Base-by-base conservation (phyloP, 73 alveolate species). In the Paramecium sexaurelia region DNA sequence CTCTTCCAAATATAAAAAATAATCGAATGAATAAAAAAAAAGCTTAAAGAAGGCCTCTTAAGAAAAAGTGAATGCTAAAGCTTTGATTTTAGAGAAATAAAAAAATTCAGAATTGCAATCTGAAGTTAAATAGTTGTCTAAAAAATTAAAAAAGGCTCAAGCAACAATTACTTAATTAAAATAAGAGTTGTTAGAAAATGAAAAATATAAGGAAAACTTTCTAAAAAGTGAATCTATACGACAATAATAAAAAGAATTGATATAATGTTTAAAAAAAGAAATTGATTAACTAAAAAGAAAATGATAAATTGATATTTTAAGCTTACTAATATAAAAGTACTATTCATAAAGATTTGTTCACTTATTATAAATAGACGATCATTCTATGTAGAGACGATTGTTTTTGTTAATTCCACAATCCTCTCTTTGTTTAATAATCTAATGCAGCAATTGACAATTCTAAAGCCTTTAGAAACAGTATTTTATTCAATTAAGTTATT, bases 221-320 rank as follows among this genome's bases (percentile, higher is more conserved):
- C 39, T 13, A 22, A 78, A 78, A 45, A 78, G 90, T 43, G 90
- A 78, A 78, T 78, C 27, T 20, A 78, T 78, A 4, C 26, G 90
- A 78, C 8, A 37, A 41, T 78, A 78, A 78, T 43, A 78, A 45
- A 78, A 78, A 43, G 40, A 32, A 22, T 43, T 78, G 17, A 78
- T 78, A n/a, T 11, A 13, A 37, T 37, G 39, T 78, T 43, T 78
- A 24, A 78, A 78, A 45, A 29, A 43, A 26, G 90, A 78, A 78
- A 78, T 78, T 40, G 73, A 78, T 20, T 39, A 78, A 41, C 55
- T 17, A 2, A 78, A 78, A 36, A 61, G 43, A 61, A 32, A 61
- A 29, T 61, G 83, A 61, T n/a, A 17, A 51, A n/a, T 17, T 51
- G 67, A 51, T 17, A 51, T 51, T n/a, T 51, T 15, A 51, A 51